A percentile compares a stretch with the other conserved stretches of the same genome.
These are phyloP conservation scores for Pleurozium schreberi DNA, from an alignment of 225 moss, liverwort and hornwort species.

Conservation along the genomic window DNA sequence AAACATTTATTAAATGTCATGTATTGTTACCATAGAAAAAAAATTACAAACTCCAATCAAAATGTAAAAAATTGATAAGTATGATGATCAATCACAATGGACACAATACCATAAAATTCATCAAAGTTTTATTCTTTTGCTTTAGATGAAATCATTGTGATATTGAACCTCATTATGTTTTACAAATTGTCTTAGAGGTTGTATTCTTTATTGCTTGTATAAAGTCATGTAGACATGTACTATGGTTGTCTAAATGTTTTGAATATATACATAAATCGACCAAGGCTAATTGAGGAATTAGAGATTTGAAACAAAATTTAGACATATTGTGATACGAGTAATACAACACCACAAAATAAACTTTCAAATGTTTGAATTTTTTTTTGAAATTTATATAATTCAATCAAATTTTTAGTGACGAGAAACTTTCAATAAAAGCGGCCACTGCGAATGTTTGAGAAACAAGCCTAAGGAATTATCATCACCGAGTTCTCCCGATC, in stretches of 20 bases:
- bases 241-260: background rate
- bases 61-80: background rate
- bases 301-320: background rate
- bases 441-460: constrained; percentile 94
- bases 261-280: background rate
- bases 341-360: background rate
- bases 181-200: background rate
- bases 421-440: background rate
- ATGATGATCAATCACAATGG: background rate
- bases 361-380: too few relatives aligned
- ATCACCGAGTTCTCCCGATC: constrained; percentile 1
- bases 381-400: background rate
- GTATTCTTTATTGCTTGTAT: too few relatives aligned
- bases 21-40: background rate
- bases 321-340: background rate
- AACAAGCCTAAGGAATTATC: constrained; percentile 42
- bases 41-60: too few relatives aligned
- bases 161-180: background rate
- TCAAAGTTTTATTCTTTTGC: background rate
- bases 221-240: background rate
- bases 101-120: too few relatives aligned
- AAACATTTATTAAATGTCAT: too few relatives aligned
- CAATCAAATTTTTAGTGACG: background rate
- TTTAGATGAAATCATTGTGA: background rate
- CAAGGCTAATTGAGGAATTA: background rate